A percentile compares a stretch with the other conserved stretches of the same genome.
These are phyloP conservation scores for Colletotrichum viniferum DNA, from an alignment of 2,329 filamentous ascomycete genomes.

Conservation along the genomic window DNA sequence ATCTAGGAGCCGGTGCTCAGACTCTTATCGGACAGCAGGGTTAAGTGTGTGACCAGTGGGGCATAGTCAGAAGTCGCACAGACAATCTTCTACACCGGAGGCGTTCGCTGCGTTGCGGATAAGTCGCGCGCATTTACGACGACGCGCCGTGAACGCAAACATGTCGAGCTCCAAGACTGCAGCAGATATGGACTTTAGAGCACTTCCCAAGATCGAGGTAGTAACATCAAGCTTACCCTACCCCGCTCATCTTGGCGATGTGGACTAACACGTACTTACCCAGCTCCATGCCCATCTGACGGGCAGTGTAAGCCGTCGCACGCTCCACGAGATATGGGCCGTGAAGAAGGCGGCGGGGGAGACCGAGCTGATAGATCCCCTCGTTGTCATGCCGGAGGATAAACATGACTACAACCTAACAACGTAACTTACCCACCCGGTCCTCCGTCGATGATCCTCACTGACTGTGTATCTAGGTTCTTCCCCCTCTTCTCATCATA, in stretches of 20 bases:
- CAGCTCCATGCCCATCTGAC: conserved; percentile 83
- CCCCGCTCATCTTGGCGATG: background rate
- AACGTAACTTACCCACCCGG: conserved; percentile 50
- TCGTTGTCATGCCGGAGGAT: conserved; percentile 70
- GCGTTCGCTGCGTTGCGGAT: background rate
- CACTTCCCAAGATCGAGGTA: conserved; percentile 63
- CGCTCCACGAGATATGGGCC: conserved; percentile 76
- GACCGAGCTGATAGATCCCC: conserved; percentile 68
- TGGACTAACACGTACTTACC: background rate
- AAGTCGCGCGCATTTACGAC: background rate
- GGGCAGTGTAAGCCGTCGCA: conserved; percentile 75
- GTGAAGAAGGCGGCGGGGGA: conserved; percentile 57
- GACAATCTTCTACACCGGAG: background rate
- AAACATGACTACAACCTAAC: conserved; percentile 74
- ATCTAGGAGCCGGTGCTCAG: background rate
- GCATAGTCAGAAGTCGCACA: background rate
- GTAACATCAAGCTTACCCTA: background rate
- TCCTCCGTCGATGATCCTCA: background rate
- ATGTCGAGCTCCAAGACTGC: background rate
- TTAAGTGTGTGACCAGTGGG: background rate
- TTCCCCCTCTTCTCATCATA: conserved; percentile 80
- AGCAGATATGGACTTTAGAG: conserved; percentile 45
- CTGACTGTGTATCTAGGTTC: conserved; percentile 54
- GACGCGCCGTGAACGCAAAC: background rate
- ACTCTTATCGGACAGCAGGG: background rate